These are phyloP conservation scores for Brassica nigra DNA, from an alignment of 345 rosid species.

Conservation along the genomic window DNA sequence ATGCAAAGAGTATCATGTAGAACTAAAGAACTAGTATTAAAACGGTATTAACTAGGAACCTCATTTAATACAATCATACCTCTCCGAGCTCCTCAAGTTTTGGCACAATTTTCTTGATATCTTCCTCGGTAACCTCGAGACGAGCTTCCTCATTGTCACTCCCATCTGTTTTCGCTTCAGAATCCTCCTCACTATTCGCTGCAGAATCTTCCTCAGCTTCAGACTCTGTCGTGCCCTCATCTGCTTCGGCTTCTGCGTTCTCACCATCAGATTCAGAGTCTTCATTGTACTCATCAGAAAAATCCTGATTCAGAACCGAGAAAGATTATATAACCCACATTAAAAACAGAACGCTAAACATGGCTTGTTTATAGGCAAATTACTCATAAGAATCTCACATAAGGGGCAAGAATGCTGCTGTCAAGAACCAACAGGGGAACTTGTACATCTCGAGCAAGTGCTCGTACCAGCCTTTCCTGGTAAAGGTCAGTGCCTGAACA, in stretches of 20 bases:
- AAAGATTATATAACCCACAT: conserved; percentile 9
- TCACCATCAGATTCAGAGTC: conserved; percentile 78
- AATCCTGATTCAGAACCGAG: conserved; percentile 58
- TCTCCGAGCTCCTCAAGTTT: conserved; percentile 73
- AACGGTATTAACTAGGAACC: conserved; percentile 2
- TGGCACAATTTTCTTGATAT: conserved; percentile 77
- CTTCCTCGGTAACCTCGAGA: conserved; percentile 73
- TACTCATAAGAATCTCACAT: conserved; percentile 62
- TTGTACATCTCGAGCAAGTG: conserved; percentile 81
- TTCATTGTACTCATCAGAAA: conserved; percentile 63
- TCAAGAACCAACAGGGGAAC: conserved; percentile 89
- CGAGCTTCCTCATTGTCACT: conserved; percentile 72
- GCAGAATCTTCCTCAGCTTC: conserved; percentile 86
- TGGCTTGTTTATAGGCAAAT: conserved; percentile 3
- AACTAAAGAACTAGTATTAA: conserved; percentile 11
- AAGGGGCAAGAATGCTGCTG: conserved; percentile 90
- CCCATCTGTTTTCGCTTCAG: conserved; percentile 71
- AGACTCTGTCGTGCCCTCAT: conserved; percentile 74
- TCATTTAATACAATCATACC: conserved; percentile 46
- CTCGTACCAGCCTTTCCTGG: conserved; percentile 87
- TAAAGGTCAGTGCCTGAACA: conserved; percentile 88
- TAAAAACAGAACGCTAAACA: background rate
- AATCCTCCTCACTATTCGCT: conserved; percentile 65
- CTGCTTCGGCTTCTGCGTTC: conserved; percentile 52
- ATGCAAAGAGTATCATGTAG: conserved; percentile 3